Evolutionary conservation across 805 yeast species (phyloP).

Genomic region (Lachancea cidri): DNA sequence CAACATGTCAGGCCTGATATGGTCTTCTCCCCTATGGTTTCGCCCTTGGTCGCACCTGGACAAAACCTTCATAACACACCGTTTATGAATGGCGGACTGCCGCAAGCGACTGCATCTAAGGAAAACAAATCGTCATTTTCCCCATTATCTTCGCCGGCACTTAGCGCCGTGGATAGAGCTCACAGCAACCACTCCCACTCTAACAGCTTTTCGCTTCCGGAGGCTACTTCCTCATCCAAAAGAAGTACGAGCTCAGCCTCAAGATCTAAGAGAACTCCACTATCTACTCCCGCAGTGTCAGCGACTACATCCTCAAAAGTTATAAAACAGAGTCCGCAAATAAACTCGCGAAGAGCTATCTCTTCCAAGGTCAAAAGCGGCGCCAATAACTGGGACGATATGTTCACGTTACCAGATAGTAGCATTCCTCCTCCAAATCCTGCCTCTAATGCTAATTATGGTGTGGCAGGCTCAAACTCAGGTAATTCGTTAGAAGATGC

Average conservation of each 20-base stretch:
- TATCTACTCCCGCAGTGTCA: constrained; percentile 15
- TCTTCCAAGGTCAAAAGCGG: constrained; percentile 14
- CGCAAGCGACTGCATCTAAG: neutral
- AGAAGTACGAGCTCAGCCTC: constrained; percentile 18
- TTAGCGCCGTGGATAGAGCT: constrained; percentile 38
- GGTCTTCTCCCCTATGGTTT: constrained; percentile 68
- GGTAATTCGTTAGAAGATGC: constrained; percentile 8
- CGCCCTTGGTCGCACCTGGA: constrained; percentile 52
- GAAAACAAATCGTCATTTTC: constrained; percentile 10
- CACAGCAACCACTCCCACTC: constrained; percentile 10
- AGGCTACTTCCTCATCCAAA: constrained; percentile 22
- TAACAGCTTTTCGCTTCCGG: constrained; percentile 19
- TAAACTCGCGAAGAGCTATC: constrained; percentile 15
- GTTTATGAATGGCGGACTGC: constrained; percentile 9
- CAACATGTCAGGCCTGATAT: constrained; percentile 46
- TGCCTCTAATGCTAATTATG: neutral
- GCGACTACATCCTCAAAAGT: constrained; percentile 25
- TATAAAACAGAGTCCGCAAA: constrained; percentile 31
- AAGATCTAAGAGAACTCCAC: constrained; percentile 23
- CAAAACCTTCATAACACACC: constrained; percentile 17
- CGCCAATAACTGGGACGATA: constrained; percentile 24
- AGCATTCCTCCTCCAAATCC: constrained; percentile 12
- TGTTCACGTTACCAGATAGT: constrained; percentile 27
- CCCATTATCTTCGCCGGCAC: constrained; percentile 66
- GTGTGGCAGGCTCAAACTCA: constrained; percentile 1